Conservation (phyloP, 2,329 filamentous ascomycete genomes). For the Colletotrichum eleusines region DNA sequence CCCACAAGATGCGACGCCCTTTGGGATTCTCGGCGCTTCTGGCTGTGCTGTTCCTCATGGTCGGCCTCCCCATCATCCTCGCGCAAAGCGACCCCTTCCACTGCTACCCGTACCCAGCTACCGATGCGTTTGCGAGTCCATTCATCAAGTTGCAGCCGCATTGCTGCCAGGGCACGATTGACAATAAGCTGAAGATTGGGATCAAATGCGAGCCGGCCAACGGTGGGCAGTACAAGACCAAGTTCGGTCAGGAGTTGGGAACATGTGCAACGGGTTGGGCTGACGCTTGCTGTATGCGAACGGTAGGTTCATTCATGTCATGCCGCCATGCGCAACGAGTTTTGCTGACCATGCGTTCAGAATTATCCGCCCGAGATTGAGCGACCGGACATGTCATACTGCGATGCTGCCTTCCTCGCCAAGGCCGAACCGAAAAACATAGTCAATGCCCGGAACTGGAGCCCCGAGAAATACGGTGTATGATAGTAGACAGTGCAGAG, state of each 20-base stretch:
- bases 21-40: constrained; percentile 30
- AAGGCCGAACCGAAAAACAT: constrained; percentile 34
- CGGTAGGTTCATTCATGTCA: constrained; percentile 25
- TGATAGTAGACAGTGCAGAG: neutral
- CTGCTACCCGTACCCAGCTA: constrained; percentile 37
- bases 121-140: constrained; percentile 25
- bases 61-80: constrained; percentile 36
- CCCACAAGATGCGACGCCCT: constrained; percentile 35
- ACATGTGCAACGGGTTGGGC: constrained; percentile 36
- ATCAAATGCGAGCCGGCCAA: constrained; percentile 29
- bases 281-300: constrained; percentile 40
- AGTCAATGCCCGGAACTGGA: constrained; percentile 24
- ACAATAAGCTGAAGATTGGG: constrained; percentile 34
- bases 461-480: constrained; percentile 14
- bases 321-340: neutral
- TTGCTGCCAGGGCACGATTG: constrained; percentile 36
- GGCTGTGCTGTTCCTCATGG: constrained; percentile 18
- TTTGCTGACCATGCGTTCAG: constrained; percentile 19
- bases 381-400: constrained; percentile 33
- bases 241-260: constrained; percentile 39
- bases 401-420: constrained; percentile 36
- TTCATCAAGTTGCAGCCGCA: constrained; percentile 38
- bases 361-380: constrained; percentile 39
- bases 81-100: constrained; percentile 39
- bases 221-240: constrained; percentile 37